Base-by-base conservation (phyloP, 495 filamentous ascomycete species). In the Penicillium pancosmium region DNA sequence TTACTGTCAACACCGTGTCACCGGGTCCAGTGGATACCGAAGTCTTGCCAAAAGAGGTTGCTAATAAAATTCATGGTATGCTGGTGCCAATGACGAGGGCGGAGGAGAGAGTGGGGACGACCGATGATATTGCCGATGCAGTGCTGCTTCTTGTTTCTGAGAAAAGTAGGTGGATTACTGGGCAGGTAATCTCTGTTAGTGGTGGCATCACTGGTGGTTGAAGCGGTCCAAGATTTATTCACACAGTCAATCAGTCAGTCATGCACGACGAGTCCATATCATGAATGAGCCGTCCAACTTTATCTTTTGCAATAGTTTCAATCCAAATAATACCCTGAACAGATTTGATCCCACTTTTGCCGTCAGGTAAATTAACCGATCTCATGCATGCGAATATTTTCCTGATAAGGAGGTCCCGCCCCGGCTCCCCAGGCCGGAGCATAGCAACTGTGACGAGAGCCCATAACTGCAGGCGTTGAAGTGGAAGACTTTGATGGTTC, bases 81-180 rank as follows among this genome's bases (percentile, higher is more conserved):
- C 36, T 66, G 3, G 34, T 65, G 13, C 55, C 61, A 19, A 36
- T 74, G 44, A 68, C 52, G 43, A 69, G 44, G 56, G 68, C 67
- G 54, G 73, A 69, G 21, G 67, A 71, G 44, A 54, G 70, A 6
- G 59, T 61, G 3, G 77, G 72, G 0, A 71, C 43, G 1, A 62
- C 68, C 1, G 63, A 71, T 38, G 78, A 84, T 66, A 68, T 84
- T 55, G 80, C 73, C 15, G 80, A 82, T 62, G 72, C 73, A 10
- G 78, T 78, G 19, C 51, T 76, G 18, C 63, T 82, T n/a, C 44
- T 84, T 10, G 73, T 69, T 11, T 73, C 69, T 11, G 81, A 83
- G 66, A 75, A 79, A 62, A 77, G 73, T 44, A 65, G 76, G 8
- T 82, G 80, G 81, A 69, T 84, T 40, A 82, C 79, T 0, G 81